Base-by-base conservation (phyloP, 2,329 filamentous ascomycete species). In the Myriosclerotinia scirpicola region DNA sequence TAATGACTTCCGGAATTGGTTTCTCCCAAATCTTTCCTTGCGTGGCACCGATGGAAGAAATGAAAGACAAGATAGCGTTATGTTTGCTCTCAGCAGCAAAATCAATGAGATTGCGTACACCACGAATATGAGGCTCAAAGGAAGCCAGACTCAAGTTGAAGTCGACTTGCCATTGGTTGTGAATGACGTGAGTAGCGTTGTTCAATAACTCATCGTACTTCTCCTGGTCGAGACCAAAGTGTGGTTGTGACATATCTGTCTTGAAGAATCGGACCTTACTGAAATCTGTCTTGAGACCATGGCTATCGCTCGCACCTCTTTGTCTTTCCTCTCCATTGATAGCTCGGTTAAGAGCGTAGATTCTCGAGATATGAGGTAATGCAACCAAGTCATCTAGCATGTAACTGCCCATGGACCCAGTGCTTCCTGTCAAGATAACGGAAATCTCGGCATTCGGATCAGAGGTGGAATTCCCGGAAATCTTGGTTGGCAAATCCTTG, bases 281-380 rank as follows among this genome's bases (percentile, higher is more conserved):
- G 54, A 78, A 79, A 61, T 78, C 69, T 0, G 72, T 72, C 2
- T 64, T 64, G 14, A 77, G 76, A 0, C 81, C 80, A 12, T 82
- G 80, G 0, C 79, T 79, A 40, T 75, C 74, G 17, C 76, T 75
- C 11, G 50, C 58, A 44, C 60, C 64, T 22, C 64, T 65, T 54
- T 72, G 69, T 60, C 59, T 59, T 38, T 59, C 53, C 36, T 59
- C 63, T 2, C 63, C 68, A 65, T 71, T 61, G 20, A 61, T n/a
- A 38, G 71, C 70, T n/a, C 83, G 78, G 72, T 85, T 84, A 17
- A 85, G 76, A 65, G 81, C 84, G 61, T 82, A 76, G 34, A 84
- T 72, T 68, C 79, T 80, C 44, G 74, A 73, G 15, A 84, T 77
- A 36, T 64, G 66, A 3, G 68, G 61, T 5, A 69, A 66, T 0